Conservation (phyloP, 805 yeast species). For the Teunomyces panamensis region DNA sequence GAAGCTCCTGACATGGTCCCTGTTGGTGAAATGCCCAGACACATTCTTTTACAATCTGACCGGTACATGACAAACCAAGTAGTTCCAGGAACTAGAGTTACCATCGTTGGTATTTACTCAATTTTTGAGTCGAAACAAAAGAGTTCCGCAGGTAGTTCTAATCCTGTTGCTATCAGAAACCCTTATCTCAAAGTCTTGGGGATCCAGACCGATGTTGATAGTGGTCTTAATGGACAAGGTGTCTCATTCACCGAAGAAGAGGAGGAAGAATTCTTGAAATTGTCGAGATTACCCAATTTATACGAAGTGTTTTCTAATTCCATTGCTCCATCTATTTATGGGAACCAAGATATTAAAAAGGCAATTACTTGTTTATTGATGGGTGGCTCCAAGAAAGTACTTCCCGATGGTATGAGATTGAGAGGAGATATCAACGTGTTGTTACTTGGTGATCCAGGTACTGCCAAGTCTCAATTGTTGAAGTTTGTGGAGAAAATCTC, state of each 20-base stretch:
- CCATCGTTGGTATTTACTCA: constrained; percentile 88
- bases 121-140: constrained; percentile 72
- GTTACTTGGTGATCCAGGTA: constrained; percentile 96
- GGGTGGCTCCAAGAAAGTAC: constrained; percentile 89
- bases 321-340: constrained; percentile 96
- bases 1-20: constrained; percentile 99
- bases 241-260: constrained; percentile 83
- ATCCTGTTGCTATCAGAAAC: constrained; percentile 84
- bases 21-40: constrained; percentile 98
- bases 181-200: constrained; percentile 90
- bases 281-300: constrained; percentile 80
- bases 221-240: constrained; percentile 55
- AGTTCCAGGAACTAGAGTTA: constrained; percentile 93
- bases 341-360: constrained; percentile 87
- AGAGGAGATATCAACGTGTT: constrained; percentile 97
- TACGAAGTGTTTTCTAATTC: constrained; percentile 83
- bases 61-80: constrained; percentile 85
- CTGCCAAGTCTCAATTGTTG: constrained; percentile 94
- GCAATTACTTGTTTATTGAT: constrained; percentile 87
- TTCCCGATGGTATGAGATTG: constrained; percentile 94
- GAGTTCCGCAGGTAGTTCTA: constrained; percentile 25
- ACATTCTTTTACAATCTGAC: constrained; percentile 81
- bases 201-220: constrained; percentile 77
- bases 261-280: constrained; percentile 81
- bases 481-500: constrained; percentile 94